These are phyloP conservation scores for Ramicandelaber brevisporus DNA, from an alignment of 192 early-diverging fungal genomes.

Conservation along the genomic window DNA sequence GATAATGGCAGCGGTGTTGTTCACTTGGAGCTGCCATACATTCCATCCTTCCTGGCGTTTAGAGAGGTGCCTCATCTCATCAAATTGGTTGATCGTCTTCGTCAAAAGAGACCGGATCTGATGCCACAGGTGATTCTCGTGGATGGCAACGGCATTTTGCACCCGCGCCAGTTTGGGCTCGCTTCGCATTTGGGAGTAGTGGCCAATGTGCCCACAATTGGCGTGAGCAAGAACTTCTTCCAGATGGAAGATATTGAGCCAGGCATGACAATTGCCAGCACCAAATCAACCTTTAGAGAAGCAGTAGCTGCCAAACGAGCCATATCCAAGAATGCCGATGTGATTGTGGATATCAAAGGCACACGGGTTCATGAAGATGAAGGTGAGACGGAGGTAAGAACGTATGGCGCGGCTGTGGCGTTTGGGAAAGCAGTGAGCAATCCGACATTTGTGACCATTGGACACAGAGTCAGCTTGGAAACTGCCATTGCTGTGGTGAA, in stretches of 20 bases:
- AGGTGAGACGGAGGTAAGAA: too few species aligned
- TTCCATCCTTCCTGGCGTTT: slow-evolving; percentile 77
- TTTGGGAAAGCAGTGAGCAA: slow-evolving; percentile 23
- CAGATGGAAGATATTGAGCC: slow-evolving; percentile 27
- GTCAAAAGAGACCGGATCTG: slow-evolving; percentile 16
- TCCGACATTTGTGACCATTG: slow-evolving; percentile 68
- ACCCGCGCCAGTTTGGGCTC: slow-evolving; percentile 68
- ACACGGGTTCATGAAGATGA: too few species aligned
- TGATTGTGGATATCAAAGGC: too few species aligned
- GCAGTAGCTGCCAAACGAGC: too few species aligned
- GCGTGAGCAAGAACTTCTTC: slow-evolving; percentile 76
- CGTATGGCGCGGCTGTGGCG: slow-evolving; percentile 26
- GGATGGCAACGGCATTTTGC: slow-evolving; percentile 70
- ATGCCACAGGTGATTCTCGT: slow-evolving; percentile 59
- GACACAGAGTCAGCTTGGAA: slow-evolving; percentile 43
- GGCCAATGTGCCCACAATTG: slow-evolving; percentile 49
- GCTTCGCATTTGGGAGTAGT: slow-evolving; percentile 63
- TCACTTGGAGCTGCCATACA: slow-evolving; percentile 47
- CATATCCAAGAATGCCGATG: too few species aligned
- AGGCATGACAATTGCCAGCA: too few species aligned
- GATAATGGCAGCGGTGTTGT: slow-evolving; percentile 25
- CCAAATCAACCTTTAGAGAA: slow-evolving; percentile 16
- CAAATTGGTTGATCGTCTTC: slow-evolving; percentile 25
- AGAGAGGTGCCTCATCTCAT: slow-evolving; percentile 46
- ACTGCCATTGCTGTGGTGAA: slow-evolving; percentile 44